Evolutionary conservation across 2,329 filamentous ascomycete species (phyloP), one percentile per base, ranked within the genome.

Genomic region (Ceratocystis colombiana): DNA sequence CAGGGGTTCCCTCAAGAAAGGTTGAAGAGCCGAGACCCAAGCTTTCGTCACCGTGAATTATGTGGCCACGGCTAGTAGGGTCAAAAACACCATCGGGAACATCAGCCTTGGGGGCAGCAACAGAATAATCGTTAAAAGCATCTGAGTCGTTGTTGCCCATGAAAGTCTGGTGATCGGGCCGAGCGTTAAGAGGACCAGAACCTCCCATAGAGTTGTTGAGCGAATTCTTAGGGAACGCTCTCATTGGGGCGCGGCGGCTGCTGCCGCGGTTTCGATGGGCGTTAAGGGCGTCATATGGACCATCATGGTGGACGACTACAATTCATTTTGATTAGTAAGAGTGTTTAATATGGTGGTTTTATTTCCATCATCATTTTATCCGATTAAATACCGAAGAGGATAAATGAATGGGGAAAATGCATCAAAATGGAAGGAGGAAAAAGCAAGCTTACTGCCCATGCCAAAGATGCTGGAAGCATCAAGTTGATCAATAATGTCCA

Each of bases 401-500:
- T 41, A 46, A 57, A 25, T 3, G 12, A 20, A 50, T 2, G 2
- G 22, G 22, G n/a, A 12, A 22, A 20, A 25, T 50, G 7, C 10
- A 28, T 15, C 7, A 30, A 50, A 57, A 37, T 10, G 22, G 53
- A 41, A 61, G 12, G 22, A 4, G 22, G n/a, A 25, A 12, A 25
- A 12, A 37, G 44, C 15, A 53, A 61, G 85, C 89, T 77, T 80
- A 95, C 90, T 79, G 76, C 93, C 92, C 72, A 88, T 90, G 67
- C 94, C 93, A 73, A 96, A 96, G 71, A 97, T 95, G 74, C 92
- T 92, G 3, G 92, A 96, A 69, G 94, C 92, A 78, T 97, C 94
- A 70, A 99, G 80, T 75, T 96, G 93, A 77, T 99, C 94, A 72
- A 99, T 97, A 59, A 97, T 83, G 74, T 99, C 94, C 70, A 97